These are phyloP conservation scores for Ambrosia artemisiifolia DNA, from an alignment of 129 eudicot genomes.

Conservation along the genomic window DNA sequence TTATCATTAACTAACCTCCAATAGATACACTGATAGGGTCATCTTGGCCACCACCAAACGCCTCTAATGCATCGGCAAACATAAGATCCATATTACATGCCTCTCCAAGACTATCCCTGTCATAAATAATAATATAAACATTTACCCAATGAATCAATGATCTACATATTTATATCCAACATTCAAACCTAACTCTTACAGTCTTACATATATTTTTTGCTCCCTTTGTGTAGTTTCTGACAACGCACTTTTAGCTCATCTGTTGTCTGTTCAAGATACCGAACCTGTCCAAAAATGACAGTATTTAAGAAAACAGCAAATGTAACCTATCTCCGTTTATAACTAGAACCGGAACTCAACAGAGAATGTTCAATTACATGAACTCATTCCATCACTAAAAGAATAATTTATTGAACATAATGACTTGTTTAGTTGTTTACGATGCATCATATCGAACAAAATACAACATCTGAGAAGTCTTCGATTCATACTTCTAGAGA, in stretches of 20 bases:
- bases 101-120: constrained; percentile 76
- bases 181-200: constrained; percentile 29
- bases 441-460: neutral
- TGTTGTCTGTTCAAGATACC: constrained; percentile 68
- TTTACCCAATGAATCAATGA: neutral
- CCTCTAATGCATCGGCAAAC: constrained; percentile 84
- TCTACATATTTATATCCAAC: constrained; percentile 17
- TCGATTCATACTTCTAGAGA: neutral
- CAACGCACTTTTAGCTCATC: constrained; percentile 87
- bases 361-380: neutral
- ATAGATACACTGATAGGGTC: constrained; percentile 84
- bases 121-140: constrained; percentile 22
- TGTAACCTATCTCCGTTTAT: neutral
- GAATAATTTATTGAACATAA: no score
- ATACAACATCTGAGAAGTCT: neutral
- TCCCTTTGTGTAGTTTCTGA: constrained; percentile 80
- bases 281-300: constrained; percentile 43
- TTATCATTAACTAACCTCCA: constrained; percentile 59
- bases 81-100: constrained; percentile 61
- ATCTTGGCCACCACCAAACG: constrained; percentile 86
- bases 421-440: neutral
- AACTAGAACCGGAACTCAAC: neutral
- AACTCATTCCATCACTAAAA: neutral
- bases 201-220: constrained; percentile 83
- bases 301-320: neutral